These are phyloP conservation scores for Selaginella moellendorffii DNA, from an alignment of 75 land plant species.

Conservation along the genomic window DNA sequence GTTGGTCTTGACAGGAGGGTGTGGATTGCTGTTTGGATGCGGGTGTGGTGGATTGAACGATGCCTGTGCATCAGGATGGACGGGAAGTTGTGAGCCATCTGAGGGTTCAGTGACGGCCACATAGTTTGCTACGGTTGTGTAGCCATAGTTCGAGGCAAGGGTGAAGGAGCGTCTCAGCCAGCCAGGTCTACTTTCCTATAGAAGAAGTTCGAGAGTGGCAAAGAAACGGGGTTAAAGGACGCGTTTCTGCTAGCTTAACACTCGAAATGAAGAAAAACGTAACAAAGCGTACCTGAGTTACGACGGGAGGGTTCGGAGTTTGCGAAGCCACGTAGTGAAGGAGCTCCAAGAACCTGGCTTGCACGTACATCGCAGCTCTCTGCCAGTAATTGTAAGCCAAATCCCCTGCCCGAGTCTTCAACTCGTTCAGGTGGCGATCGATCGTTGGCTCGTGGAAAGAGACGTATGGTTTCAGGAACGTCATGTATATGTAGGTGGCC, in stretches of 20 bases:
- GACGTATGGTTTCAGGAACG: slow-evolving; percentile 58
- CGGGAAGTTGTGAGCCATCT: background rate
- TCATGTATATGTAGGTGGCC: slow-evolving; percentile 56
- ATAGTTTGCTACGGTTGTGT: background rate
- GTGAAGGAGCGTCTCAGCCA: background rate
- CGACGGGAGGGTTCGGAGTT: slow-evolving; percentile 30
- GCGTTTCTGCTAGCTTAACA: too few relatives aligned
- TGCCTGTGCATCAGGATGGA: background rate
- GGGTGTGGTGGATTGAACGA: too few relatives aligned
- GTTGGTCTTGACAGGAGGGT: background rate
- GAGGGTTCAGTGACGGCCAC: background rate
- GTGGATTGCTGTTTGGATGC: background rate
- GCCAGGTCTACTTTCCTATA: background rate
- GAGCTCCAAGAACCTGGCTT: slow-evolving; percentile 49
- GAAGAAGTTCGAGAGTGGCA: background rate
- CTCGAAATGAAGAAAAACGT: background rate
- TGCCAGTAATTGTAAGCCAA: slow-evolving; percentile 44
- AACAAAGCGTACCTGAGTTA: background rate
- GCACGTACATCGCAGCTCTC: slow-evolving; percentile 41
- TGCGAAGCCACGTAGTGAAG: slow-evolving; percentile 70
- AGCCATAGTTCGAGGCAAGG: background rate
- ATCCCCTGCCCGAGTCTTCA: slow-evolving; percentile 65
- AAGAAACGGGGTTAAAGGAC: too few relatives aligned
- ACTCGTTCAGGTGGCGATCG: slow-evolving; percentile 63
- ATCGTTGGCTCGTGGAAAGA: slow-evolving; percentile 72